Conservation (phyloP, 2,329 filamentous ascomycete species). For the Beauveria asiatica region DNA sequence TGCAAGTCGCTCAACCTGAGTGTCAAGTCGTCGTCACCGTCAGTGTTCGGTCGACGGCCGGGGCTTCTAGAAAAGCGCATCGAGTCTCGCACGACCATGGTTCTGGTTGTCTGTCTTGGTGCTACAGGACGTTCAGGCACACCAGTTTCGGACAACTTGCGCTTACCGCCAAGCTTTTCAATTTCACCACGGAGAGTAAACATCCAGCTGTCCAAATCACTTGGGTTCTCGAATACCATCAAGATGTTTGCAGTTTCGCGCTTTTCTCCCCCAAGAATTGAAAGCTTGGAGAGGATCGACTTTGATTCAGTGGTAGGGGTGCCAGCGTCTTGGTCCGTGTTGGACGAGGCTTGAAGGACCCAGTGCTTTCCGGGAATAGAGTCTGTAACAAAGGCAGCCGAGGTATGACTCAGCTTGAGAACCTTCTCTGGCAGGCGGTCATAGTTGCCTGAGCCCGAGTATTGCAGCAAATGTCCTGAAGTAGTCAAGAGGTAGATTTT, state of each 20-base stretch:
- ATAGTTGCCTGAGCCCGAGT: slow-evolving; percentile 59
- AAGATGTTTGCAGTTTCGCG: slow-evolving; percentile 55
- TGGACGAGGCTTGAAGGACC: slow-evolving; percentile 67
- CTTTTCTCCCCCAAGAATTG: slow-evolving; percentile 46
- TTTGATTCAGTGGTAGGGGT: slow-evolving; percentile 40
- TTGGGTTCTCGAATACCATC: slow-evolving; percentile 62
- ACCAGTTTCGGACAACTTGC: slow-evolving; percentile 51
- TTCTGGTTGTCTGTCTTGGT: background rate
- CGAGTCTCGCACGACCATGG: slow-evolving; percentile 26
- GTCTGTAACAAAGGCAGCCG: slow-evolving; percentile 73
- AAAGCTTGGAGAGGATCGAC: slow-evolving; percentile 57
- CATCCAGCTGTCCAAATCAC: slow-evolving; percentile 73
- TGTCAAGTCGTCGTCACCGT: slow-evolving; percentile 19
- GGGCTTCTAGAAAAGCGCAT: slow-evolving; percentile 27
- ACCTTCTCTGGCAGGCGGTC: slow-evolving; percentile 68
- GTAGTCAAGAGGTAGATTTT: slow-evolving; percentile 67
- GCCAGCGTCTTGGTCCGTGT: slow-evolving; percentile 48
- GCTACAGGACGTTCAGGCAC: slow-evolving; percentile 28
- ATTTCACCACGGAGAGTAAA: slow-evolving; percentile 60
- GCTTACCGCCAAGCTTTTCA: slow-evolving; percentile 59
- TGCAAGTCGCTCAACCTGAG: slow-evolving; percentile 18
- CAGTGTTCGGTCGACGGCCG: background rate
- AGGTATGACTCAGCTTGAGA: slow-evolving; percentile 62
- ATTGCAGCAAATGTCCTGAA: slow-evolving; percentile 67
- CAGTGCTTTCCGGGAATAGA: slow-evolving; percentile 72